Evolutionary conservation across 139 green algal species (phyloP).

Genomic region (Picochlorum sp.): DNA sequence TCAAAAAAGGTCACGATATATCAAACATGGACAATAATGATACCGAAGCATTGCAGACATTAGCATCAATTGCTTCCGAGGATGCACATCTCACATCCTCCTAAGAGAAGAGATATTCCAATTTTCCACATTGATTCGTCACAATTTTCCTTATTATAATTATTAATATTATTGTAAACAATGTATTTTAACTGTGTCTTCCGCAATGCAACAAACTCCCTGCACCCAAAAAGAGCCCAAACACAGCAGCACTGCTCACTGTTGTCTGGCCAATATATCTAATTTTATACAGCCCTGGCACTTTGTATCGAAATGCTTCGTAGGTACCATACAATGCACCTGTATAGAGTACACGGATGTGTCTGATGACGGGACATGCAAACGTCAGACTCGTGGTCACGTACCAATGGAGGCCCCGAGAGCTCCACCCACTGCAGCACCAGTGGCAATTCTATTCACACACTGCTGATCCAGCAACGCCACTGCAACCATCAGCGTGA

Average conservation of each 20-base stretch:
- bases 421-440: conserved; percentile 41
- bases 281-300: conserved; percentile 61
- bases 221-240: conserved; percentile 57
- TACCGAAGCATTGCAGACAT: conserved; percentile 6
- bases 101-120: not conserved
- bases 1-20: not conserved
- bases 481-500: conserved; percentile 20
- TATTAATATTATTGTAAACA: not conserved
- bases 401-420: conserved; percentile 47
- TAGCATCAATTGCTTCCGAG: conserved; percentile 5
- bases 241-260: conserved; percentile 53
- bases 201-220: conserved; percentile 53
- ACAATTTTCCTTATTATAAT: not conserved
- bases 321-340: conserved; percentile 55
- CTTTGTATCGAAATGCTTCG: conserved; percentile 52
- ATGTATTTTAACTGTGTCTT: conserved; percentile 6
- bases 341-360: conserved; percentile 17
- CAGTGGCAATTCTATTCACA: conserved; percentile 44
- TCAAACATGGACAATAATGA: not conserved
- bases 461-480: conserved; percentile 41
- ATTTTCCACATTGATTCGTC: no score
- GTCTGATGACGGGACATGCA: no score
- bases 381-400: not conserved
- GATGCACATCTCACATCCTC: not conserved
- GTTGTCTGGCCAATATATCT: conserved; percentile 63